Evolutionary conservation across 75 land plant genomes (phyloP).

Genomic region (Pinus taeda): DNA sequence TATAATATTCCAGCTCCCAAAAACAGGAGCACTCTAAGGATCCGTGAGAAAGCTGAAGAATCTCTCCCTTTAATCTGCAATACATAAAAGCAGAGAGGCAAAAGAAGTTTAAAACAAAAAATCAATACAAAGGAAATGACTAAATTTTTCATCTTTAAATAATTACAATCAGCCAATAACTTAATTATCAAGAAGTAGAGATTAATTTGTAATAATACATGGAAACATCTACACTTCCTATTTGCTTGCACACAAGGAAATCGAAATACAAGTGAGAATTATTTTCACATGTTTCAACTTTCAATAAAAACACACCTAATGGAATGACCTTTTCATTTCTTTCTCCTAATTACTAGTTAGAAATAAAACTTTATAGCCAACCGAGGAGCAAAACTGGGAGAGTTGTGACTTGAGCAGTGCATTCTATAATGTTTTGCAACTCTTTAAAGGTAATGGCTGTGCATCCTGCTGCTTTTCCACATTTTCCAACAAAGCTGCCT

Average conservation of each 20-base stretch:
- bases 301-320: neutral
- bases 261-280: neutral
- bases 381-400: neutral
- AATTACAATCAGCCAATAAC: neutral
- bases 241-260: too few relatives aligned
- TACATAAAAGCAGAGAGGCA: slow-evolving; percentile 5
- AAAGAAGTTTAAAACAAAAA: neutral
- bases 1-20: neutral
- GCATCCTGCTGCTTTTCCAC: neutral
- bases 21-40: slow-evolving; percentile 3
- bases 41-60: slow-evolving; percentile 1
- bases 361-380: neutral
- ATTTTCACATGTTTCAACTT: neutral
- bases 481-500: neutral
- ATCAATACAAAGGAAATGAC: neutral
- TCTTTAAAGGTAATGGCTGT: neutral
- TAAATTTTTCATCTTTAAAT: neutral
- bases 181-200: neutral
- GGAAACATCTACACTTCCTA: neutral
- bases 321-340: neutral
- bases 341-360: neutral
- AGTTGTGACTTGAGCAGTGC: neutral
- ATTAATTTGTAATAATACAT: neutral
- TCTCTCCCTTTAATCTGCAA: slow-evolving; percentile 7
- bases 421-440: neutral